Conservation (phyloP, 2,329 filamentous ascomycete genomes). For the Ophiostoma ulmi region DNA sequence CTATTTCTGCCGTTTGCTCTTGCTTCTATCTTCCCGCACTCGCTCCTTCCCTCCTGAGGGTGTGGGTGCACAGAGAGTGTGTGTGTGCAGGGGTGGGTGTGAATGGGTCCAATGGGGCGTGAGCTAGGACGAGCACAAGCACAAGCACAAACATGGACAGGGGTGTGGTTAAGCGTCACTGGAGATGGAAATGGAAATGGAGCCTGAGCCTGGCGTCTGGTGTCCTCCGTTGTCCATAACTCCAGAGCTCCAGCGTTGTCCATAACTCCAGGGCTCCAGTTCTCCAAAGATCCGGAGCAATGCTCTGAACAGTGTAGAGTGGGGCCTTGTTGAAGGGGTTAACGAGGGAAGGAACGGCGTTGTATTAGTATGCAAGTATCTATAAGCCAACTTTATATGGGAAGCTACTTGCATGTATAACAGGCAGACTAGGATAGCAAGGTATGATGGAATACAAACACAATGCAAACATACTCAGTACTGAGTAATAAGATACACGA, state of each 20-base stretch:
- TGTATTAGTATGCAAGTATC: background rate
- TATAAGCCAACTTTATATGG: background rate
- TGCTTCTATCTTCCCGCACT: background rate
- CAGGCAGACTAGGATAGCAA: background rate
- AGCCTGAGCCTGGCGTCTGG: background rate
- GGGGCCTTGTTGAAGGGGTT: background rate
- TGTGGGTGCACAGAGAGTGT: conserved; percentile 6
- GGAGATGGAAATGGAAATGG: background rate
- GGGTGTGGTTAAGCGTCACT: conserved; percentile 2
- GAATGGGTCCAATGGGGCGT: conserved; percentile 15
- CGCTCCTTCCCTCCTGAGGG: background rate
- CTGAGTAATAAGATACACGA: background rate
- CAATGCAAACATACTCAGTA: background rate
- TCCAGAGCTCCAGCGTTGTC: background rate
- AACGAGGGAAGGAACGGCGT: background rate
- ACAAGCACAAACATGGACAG: conserved; percentile 4
- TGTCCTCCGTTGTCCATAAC: background rate
- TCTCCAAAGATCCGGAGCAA: conserved; percentile 4
- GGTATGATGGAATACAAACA: background rate
- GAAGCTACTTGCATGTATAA: background rate
- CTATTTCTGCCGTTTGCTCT: background rate
- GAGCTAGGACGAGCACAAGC: background rate
- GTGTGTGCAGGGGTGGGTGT: conserved; percentile 13
- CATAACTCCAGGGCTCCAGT: background rate
- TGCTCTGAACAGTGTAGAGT: background rate